These are phyloP conservation scores for Schizochytrium sp. DNA, from an alignment of 108 stramenopile genomes.

Conservation along the genomic window DNA sequence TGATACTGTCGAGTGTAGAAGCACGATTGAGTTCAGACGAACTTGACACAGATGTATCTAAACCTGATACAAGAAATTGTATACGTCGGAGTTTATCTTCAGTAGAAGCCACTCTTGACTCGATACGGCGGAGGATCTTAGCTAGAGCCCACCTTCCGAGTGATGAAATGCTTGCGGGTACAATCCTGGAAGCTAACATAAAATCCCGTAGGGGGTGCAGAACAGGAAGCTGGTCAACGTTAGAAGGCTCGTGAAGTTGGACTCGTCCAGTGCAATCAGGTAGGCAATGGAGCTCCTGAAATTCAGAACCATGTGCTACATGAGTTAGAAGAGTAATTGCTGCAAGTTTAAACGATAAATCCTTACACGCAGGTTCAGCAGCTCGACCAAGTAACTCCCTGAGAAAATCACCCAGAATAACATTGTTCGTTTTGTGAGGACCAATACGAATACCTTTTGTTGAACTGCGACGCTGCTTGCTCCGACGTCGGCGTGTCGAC, in stretches of 20 bases:
- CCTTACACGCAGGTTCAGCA: background rate
- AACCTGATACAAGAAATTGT: background rate
- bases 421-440: background rate
- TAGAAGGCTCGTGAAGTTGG: background rate
- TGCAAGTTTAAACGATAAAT: background rate
- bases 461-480: background rate
- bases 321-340: background rate
- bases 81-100: background rate
- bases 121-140: background rate
- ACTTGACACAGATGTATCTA: no score
- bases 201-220: background rate
- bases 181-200: background rate
- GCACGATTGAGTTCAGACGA: no score
- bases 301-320: background rate
- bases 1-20: no score
- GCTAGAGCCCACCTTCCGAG: conserved; percentile 16
- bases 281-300: background rate
- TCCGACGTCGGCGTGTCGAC: background rate
- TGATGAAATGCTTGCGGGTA: background rate
- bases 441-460: background rate
- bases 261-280: conserved; percentile 1
- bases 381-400: background rate
- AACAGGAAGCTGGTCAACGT: background rate
- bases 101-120: background rate
- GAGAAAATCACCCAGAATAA: background rate